These are phyloP conservation scores for Auriscalpium vulgare DNA, from an alignment of 768 basidiomycete species.

Conservation along the genomic window DNA sequence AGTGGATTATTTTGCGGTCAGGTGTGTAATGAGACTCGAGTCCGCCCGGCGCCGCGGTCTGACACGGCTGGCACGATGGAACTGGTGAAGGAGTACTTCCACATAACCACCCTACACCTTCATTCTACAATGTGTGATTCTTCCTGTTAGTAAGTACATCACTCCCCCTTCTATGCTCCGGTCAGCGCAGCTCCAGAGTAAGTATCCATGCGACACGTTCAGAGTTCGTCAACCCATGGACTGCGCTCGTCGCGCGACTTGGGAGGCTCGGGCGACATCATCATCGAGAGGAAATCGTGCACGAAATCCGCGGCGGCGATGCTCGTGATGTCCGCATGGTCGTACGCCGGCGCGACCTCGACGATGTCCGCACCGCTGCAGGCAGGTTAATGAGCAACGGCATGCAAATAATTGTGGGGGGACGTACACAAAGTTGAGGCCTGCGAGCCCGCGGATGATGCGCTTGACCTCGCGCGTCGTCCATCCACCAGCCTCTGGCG, in stretches of 20 bases:
- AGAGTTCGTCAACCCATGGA: slow-evolving; percentile 23
- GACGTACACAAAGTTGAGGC: slow-evolving; percentile 72
- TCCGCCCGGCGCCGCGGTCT: no score
- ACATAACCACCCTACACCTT: no score
- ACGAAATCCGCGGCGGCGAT: slow-evolving; percentile 64
- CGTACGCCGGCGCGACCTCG: slow-evolving; percentile 70
- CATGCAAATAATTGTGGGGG: neutral
- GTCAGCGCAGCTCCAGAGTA: no score
- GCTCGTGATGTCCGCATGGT: slow-evolving; percentile 62
- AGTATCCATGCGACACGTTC: neutral
- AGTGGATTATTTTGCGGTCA: no score
- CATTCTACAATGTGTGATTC: no score
- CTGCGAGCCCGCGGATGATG: slow-evolving; percentile 70
- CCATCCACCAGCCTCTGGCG: slow-evolving; percentile 82
- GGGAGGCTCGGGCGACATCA: slow-evolving; percentile 38
- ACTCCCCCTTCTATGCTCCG: no score
- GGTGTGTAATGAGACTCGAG: no score
- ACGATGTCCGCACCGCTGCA: slow-evolving; percentile 63
- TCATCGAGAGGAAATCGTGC: slow-evolving; percentile 59
- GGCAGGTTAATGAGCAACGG: neutral
- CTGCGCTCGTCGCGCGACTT: slow-evolving; percentile 16
- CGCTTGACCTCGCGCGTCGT: slow-evolving; percentile 76
- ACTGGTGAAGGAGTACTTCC: no score
- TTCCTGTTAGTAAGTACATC: no score
- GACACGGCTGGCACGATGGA: no score